Evolutionary conservation across 164 flowering plant genomes (phyloP), one percentile per base, ranked within the genome.

Genomic region (Chimonanthus praecox): DNA sequence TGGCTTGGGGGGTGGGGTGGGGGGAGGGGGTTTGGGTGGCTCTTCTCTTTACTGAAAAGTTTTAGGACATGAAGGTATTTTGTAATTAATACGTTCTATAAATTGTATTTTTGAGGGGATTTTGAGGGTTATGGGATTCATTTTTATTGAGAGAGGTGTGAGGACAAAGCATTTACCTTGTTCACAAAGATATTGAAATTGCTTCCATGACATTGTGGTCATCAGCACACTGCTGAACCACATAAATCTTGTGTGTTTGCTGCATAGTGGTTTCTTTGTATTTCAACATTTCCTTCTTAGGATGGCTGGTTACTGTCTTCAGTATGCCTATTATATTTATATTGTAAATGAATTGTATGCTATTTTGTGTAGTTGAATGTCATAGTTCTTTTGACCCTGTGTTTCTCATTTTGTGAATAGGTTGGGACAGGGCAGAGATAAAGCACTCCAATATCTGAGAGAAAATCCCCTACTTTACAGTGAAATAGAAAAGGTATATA

Each of bases 391-490:
- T 18, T 47, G 18, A 46, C 58, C 65, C 67, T 43, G 45, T 50
- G 68, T 45, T 66, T 44, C 73, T 79, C 68, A 13, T 16, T 69
- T 13, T 72, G 15, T 74, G 7, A 44, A 75, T 74, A 93, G 98
- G 85, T 80, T 94, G 87, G 98, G 98, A 69, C 97, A 94, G 76
- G 98, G 98, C 71, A 86, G 98, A 82, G 98, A 91, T 46, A 89
- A 70, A 83, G 92, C 97, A 69, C 74, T 94, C 49, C 97, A 94
- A 74, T 88, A 78, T 80, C 81, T 94, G 81, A 87, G 81, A 81
- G 98, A 91, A 54, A 91, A 89, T 72, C 89, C 92, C 65, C 80
- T 49, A 73, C 81, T 90, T 60, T 81, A 81, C 66, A 87, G 80
- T 67, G 98, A 91, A 78, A 87, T 94, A 51, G 95, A 94, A 76